Conservation (phyloP, 768 basidiomycete genomes). For the Phaeotremella fagi region DNA sequence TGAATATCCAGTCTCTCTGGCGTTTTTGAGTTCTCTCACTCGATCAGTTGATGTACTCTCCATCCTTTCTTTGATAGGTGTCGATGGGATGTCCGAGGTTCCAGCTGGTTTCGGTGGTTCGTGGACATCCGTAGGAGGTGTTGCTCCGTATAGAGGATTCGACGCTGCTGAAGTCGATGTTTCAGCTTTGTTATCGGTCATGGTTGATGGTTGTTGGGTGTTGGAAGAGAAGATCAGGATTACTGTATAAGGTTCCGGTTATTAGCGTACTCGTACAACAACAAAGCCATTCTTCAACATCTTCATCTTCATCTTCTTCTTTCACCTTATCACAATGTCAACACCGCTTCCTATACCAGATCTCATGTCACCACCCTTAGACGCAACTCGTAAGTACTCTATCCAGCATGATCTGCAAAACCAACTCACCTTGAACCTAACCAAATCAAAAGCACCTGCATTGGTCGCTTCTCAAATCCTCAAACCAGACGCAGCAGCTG, state of each 20-base stretch:
- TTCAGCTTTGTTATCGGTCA: background rate
- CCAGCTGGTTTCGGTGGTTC: background rate
- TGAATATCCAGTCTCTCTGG: conserved; percentile 1
- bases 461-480: conserved; percentile 3
- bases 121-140: background rate
- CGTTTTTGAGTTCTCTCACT: conserved; percentile 2
- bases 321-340: conserved; percentile 5
- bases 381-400: background rate
- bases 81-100: conserved; percentile 7
- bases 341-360: conserved; percentile 20
- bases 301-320: background rate
- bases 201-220: background rate
- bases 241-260: too few species aligned
- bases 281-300: too few species aligned
- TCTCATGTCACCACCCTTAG: conserved; percentile 14
- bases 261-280: too few species aligned
- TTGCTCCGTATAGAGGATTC: conserved; percentile 14
- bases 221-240: background rate
- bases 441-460: background rate
- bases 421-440: background rate
- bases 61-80: background rate
- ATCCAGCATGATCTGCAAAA: background rate
- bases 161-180: background rate
- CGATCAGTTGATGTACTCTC: conserved; percentile 8
- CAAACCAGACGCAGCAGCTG: conserved; percentile 50